phyloP scores from a whole-genome alignment of 2,329 filamentous ascomycete genomes.

The Nemania diffusa region DNA sequence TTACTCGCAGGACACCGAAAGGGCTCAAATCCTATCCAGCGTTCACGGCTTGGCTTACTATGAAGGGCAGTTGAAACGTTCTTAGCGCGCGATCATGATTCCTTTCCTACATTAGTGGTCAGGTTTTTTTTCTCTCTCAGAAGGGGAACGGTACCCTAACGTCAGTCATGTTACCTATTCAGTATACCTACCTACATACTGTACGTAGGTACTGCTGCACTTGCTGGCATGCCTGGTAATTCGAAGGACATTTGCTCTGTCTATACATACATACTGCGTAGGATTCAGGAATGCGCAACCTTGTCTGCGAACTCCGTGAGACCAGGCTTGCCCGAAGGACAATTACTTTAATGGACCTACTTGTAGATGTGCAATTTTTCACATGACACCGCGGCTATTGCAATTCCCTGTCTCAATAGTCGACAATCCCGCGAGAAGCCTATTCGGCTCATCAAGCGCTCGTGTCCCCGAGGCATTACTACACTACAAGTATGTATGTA shows the following conservation, averaged over 20 bases:
- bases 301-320: conserved; percentile 11
- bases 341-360: conserved; percentile 13
- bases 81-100: conserved; percentile 24
- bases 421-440: conserved; percentile 1
- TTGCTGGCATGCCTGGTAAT: conserved; percentile 1
- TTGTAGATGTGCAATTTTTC: conserved; percentile 20
- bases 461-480: conserved; percentile 20
- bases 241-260: neutral
- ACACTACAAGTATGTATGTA: no score
- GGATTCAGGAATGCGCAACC: conserved; percentile 32
- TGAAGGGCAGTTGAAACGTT: conserved; percentile 33
- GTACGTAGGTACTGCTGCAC: neutral
- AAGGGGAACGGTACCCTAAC: conserved; percentile 19
- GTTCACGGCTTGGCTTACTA: conserved; percentile 28
- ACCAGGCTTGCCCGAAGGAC: conserved; percentile 3
- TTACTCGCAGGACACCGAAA: conserved; percentile 24
- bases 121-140: conserved; percentile 8
- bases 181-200: neutral
- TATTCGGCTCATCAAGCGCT: conserved; percentile 11
- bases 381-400: conserved; percentile 29
- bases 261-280: conserved; percentile 7
- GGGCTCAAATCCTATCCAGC: conserved; percentile 16
- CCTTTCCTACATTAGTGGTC: conserved; percentile 15
- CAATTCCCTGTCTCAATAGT: conserved; percentile 8
- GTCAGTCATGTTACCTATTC: conserved; percentile 19